Percentiles rank a stretch among this genome's conserved stretches.
phyloP scores from a whole-genome alignment of 352 stramenopile species.

The Pilasporangium apinafurcum region DNA sequence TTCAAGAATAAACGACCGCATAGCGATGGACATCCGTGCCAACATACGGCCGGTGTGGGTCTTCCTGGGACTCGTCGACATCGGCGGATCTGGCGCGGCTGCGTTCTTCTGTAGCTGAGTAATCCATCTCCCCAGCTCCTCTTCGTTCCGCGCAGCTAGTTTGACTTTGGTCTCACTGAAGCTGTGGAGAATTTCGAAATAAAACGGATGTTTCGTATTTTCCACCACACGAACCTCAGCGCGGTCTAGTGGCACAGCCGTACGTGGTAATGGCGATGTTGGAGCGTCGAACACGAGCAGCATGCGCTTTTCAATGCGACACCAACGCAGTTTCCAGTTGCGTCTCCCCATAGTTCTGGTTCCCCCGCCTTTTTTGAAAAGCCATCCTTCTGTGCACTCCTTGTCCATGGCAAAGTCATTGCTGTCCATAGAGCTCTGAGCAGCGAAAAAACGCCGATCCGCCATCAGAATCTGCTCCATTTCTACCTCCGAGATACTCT shows the following conservation, averaged over 20 bases:
- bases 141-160: conserved; percentile 56
- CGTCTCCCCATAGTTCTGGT: conserved; percentile 66
- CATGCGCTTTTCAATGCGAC: conserved; percentile 67
- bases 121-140: conserved; percentile 60
- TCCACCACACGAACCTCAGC: conserved; percentile 54
- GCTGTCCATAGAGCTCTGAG: conserved; percentile 31
- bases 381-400: conserved; percentile 29
- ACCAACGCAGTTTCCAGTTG: conserved; percentile 77
- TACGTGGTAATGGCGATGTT: conserved; percentile 41
- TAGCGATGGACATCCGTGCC: conserved; percentile 65
- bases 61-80: conserved; percentile 27
- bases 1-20: conserved; percentile 73
- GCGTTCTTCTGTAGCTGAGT: conserved; percentile 42
- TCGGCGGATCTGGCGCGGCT: conserved; percentile 35
- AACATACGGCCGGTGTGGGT: conserved; percentile 35
- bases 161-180: conserved; percentile 74
- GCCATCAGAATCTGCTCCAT: conserved; percentile 71
- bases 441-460: conserved; percentile 67
- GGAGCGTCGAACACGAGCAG: conserved; percentile 60
- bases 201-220: conserved; percentile 66
- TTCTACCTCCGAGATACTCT: conserved; percentile 61
- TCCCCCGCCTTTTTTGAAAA: conserved; percentile 79
- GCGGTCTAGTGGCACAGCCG: conserved; percentile 58
- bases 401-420: conserved; percentile 1
- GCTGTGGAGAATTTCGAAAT: conserved; percentile 74